Conservation (phyloP, 2,329 filamentous ascomycete genomes). For the Alternaria metachromatica region DNA sequence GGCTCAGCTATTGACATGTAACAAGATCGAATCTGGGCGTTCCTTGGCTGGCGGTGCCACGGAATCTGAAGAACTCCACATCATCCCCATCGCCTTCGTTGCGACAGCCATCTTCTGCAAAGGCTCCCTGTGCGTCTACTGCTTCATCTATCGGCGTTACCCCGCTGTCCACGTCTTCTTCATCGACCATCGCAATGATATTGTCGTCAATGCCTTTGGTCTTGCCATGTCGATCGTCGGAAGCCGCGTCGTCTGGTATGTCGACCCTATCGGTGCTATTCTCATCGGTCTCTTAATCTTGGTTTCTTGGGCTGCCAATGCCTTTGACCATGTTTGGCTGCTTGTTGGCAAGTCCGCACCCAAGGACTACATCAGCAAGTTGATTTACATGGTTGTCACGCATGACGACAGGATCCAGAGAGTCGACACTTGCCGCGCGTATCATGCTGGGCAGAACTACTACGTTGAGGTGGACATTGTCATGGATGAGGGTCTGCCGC, state of each 20-base stretch:
- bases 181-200: conserved; percentile 65
- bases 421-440: conserved; percentile 66
- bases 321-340: conserved; percentile 67
- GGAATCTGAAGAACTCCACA: conserved; percentile 55
- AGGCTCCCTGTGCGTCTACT: conserved; percentile 61
- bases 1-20: conserved; percentile 35
- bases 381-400: conserved; percentile 63
- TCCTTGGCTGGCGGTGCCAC: conserved; percentile 55
- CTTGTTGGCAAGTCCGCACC: conserved; percentile 68
- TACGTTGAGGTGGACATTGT: conserved; percentile 70
- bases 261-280: conserved; percentile 68
- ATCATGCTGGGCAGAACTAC: conserved; percentile 67
- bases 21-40: conserved; percentile 62
- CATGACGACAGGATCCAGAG: conserved; percentile 63
- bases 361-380: conserved; percentile 62
- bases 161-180: conserved; percentile 65
- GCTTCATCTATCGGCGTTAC: conserved; percentile 60
- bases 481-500: conserved; percentile 62
- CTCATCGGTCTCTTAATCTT: conserved; percentile 67
- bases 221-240: conserved; percentile 64
- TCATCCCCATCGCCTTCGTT: conserved; percentile 64
- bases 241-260: conserved; percentile 62
- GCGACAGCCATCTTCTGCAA: conserved; percentile 58
- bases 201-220: conserved; percentile 63
- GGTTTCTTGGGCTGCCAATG: conserved; percentile 66